Percentiles rank a stretch among this genome's conserved stretches.
phyloP scores from a whole-genome alignment of 2,329 filamentous ascomycete genomes.

The Cladophialophora chaetospira region DNA sequence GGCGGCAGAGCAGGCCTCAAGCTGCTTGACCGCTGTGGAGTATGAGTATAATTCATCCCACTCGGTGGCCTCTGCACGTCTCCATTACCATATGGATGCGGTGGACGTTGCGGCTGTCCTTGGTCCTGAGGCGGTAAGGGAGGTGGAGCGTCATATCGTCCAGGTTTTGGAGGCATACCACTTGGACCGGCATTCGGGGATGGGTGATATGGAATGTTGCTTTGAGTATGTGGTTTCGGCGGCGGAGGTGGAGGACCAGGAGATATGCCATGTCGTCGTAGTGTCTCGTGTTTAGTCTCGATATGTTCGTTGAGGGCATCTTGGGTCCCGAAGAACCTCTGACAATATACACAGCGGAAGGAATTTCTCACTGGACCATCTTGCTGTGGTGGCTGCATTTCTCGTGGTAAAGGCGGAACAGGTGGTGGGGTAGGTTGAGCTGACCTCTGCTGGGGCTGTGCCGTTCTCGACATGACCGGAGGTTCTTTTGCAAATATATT shows the following conservation, averaged over 20 bases:
- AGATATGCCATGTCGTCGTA: slow-evolving; percentile 33
- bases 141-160: slow-evolving; percentile 34
- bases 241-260: slow-evolving; percentile 25
- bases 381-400: slow-evolving; percentile 55
- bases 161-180: not conserved
- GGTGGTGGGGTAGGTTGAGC: slow-evolving; percentile 46
- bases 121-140: slow-evolving; percentile 26
- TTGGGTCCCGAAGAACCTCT: no score
- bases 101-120: slow-evolving; percentile 12
- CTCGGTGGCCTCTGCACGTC: slow-evolving; percentile 30
- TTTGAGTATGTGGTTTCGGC: slow-evolving; percentile 19
- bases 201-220: not conserved
- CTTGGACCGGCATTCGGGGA: slow-evolving; percentile 10
- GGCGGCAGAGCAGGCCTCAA: slow-evolving; percentile 27
- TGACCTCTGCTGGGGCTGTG: slow-evolving; percentile 45
- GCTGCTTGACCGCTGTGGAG: slow-evolving; percentile 36
- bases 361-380: slow-evolving; percentile 55
- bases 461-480: slow-evolving; percentile 76
- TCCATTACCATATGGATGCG: slow-evolving; percentile 30
- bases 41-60: slow-evolving; percentile 39
- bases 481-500: slow-evolving; percentile 94
- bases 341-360: no score
- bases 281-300: no score
- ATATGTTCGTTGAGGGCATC: no score
- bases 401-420: slow-evolving; percentile 35